Evolutionary conservation across 306 rosid species (phyloP), one percentile per base, ranked within the genome.

Genomic region (Glycine soja): DNA sequence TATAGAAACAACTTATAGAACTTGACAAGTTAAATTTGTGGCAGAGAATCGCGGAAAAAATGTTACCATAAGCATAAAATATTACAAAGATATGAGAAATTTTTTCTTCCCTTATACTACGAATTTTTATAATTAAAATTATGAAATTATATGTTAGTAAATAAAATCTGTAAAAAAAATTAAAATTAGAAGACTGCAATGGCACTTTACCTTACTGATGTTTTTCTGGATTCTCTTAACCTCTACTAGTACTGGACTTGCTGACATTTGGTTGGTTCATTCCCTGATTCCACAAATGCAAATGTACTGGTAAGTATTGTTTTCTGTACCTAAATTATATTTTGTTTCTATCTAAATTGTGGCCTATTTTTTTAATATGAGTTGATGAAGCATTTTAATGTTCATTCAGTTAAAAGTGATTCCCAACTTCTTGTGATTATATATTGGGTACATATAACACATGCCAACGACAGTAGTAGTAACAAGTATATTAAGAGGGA

Each of bases 231-330:
- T 72, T 89, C 77, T 86, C 92, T 78, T 81, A 85, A 79, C 81
- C 87, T 83, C 45, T 84, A 57, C 88, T 75, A 66, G 85, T 72
- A 77, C 82, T 75, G 48, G 88, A 85, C 78, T 88, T 85, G 83
- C 68, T 84, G 61, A 76, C 46, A 75, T 83, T 83, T 66, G 79
- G 85, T 74, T 82, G 95, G 75, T 77, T 83, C 83, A 84, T 87
- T 80, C 86, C 84, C 85, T 85, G 92, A 86, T 81, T 81, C 89
- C 82, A 86, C 43, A 62, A 45, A 79, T 76, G 77, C 61, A 87
- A 81, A 71, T 2, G 18, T 5, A 43, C 68, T 32, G 16, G 45
- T 34, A 62, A 11, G 1, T 34, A 3, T 34, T 34, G 38, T 34
- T 34, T 34, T 4, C 4, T 4, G 30, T 34, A 34, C 38, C 38